Percentiles rank a stretch among this genome's conserved stretches.
Evolutionary conservation across 805 yeast genomes (phyloP).

Genomic region (Cyberlindnera japonica): DNA sequence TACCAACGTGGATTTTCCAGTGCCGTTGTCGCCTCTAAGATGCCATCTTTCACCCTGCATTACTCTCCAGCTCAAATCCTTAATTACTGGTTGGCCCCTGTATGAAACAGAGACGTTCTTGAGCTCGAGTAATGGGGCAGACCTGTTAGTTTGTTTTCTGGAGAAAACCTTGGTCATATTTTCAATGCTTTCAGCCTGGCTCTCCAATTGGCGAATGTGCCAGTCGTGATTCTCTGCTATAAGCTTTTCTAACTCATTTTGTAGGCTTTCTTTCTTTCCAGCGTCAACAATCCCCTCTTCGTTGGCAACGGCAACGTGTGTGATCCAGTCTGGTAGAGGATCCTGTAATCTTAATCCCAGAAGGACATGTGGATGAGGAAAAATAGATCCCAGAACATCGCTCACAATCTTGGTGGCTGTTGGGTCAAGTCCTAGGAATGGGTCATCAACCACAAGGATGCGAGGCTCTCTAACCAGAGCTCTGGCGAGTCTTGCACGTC

Average conservation of each 20-base stretch:
- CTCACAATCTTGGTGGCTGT: conserved; percentile 60
- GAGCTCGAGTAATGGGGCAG: conserved; percentile 44
- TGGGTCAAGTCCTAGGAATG: conserved; percentile 89
- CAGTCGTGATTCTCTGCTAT: conserved; percentile 19
- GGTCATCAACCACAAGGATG: conserved; percentile 79
- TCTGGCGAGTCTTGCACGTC: conserved; percentile 84
- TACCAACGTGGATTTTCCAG: conserved; percentile 87
- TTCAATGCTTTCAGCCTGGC: conserved; percentile 17
- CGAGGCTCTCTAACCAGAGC: conserved; percentile 63
- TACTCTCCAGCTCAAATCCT: conserved; percentile 62
- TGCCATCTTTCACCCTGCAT: conserved; percentile 81
- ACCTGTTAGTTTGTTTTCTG: conserved; percentile 10
- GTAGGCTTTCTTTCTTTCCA: conserved; percentile 40
- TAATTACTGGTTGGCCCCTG: conserved; percentile 55
- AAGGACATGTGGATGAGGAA: conserved; percentile 52
- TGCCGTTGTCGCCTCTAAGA: conserved; percentile 82
- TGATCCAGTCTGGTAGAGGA: conserved; percentile 72
- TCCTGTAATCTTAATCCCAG: conserved; percentile 80
- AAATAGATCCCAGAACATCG: conserved; percentile 41
- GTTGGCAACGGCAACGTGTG: conserved; percentile 63
- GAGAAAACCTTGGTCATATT: conserved; percentile 19
- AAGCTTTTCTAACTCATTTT: conserved; percentile 22
- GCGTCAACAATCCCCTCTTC: conserved; percentile 46
- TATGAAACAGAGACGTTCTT: conserved; percentile 62
- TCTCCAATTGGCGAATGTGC: conserved; percentile 12